Conservation (phyloP, 768 basidiomycete species). For the Pleurotus sapidus region DNA sequence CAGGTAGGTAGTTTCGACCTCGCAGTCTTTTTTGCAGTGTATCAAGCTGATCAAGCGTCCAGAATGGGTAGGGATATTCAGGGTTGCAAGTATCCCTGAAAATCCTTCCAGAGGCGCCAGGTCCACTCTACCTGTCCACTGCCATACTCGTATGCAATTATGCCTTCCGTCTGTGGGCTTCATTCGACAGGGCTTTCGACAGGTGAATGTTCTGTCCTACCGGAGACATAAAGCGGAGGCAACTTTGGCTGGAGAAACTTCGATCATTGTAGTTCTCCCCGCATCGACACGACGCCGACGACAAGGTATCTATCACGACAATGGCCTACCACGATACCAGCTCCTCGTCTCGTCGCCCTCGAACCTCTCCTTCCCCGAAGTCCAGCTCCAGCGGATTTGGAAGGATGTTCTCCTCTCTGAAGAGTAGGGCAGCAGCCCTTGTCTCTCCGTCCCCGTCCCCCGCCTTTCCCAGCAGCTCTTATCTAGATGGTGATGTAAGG, state of each 20-base stretch:
- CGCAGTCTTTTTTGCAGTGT: not conserved
- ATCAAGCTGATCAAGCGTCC: too few species aligned
- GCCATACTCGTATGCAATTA: not conserved
- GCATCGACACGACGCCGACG: not conserved
- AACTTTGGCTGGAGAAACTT: not conserved
- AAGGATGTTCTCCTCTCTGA: constrained; percentile 6
- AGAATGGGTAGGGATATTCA: not conserved
- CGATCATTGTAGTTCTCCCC: not conserved
- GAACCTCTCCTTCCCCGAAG: not conserved
- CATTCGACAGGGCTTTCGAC: not conserved
- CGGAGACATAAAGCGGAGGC: not conserved
- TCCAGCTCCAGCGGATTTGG: not conserved
- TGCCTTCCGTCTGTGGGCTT: constrained; percentile 1
- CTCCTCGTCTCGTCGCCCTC: not conserved
- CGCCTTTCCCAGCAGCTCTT: not conserved
- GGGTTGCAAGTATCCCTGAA: not conserved
- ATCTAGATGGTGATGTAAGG: not conserved
- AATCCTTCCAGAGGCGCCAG: not conserved
- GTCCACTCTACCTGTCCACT: constrained; percentile 3
- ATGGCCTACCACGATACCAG: not conserved
- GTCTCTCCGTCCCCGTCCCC: not conserved
- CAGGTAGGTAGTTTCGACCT: too few species aligned
- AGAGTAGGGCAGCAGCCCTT: not conserved
- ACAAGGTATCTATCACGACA: not conserved
- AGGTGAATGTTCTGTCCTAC: not conserved